A percentile compares a stretch with the other conserved stretches of the same genome.
phyloP scores from a whole-genome alignment of 768 basidiomycete genomes.

The Kwoniella europaea region DNA sequence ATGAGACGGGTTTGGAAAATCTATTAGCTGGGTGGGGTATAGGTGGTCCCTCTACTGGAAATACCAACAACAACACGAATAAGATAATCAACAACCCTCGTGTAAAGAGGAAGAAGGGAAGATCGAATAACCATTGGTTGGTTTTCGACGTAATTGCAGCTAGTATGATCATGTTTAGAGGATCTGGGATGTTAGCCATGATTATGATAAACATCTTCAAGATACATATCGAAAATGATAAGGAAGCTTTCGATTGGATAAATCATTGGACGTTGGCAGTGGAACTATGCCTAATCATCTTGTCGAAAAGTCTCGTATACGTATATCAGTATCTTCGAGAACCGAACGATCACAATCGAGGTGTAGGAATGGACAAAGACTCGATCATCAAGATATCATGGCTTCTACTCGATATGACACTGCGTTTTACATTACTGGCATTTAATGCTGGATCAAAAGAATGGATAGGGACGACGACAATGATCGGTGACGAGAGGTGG shows the following conservation, averaged over 20 bases:
- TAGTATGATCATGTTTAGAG: not conserved
- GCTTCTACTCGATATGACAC: not conserved
- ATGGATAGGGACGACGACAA: not conserved
- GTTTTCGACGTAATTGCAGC: not conserved
- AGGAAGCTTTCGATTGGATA: not conserved
- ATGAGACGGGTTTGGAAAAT: conserved; percentile 50
- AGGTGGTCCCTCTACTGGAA: conserved; percentile 9
- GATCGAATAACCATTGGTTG: not conserved
- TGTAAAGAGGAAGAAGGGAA: not conserved
- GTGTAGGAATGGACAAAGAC: not conserved
- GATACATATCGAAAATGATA: not conserved
- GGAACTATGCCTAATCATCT: not conserved
- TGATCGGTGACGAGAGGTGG: not conserved
- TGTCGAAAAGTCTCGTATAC: not conserved
- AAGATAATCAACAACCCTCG: no score
- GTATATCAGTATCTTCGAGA: not conserved
- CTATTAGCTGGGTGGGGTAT: conserved; percentile 48
- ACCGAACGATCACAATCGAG: not conserved
- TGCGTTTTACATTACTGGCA: not conserved
- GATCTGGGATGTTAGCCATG: not conserved
- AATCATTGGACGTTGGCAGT: not conserved
- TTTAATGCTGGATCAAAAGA: not conserved
- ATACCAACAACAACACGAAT: no score
- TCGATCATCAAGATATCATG: not conserved
- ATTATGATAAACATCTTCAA: not conserved